phyloP scores from a whole-genome alignment of 768 basidiomycete species.

The Terana coerulea region DNA sequence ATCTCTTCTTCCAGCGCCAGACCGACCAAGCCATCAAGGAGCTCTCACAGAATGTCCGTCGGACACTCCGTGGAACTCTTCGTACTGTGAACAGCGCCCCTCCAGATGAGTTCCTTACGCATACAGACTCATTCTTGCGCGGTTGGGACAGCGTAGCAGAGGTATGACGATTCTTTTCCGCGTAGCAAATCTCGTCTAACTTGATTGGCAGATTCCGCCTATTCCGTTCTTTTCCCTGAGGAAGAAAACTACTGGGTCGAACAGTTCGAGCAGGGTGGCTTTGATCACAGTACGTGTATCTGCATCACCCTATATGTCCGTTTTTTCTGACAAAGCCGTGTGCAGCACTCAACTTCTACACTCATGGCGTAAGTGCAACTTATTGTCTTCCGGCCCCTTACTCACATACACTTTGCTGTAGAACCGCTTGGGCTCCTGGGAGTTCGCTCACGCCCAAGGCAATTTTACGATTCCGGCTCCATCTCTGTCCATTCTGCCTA shows the following conservation, averaged over 20 bases:
- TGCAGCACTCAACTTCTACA: constrained; percentile 65
- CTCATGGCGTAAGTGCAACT: constrained; percentile 37
- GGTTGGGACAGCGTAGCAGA: constrained; percentile 48
- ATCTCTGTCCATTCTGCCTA: constrained; percentile 37
- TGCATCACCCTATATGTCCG: background rate
- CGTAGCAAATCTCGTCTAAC: constrained; percentile 1
- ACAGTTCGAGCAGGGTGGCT: constrained; percentile 54
- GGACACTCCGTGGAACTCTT: constrained; percentile 54
- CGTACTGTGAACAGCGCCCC: constrained; percentile 52
- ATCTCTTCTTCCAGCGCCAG: constrained; percentile 54
- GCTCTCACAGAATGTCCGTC: constrained; percentile 50
- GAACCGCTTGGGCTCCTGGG: constrained; percentile 38
- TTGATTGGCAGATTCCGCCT: constrained; percentile 45
- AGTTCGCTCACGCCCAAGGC: constrained; percentile 34
- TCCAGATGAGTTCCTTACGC: constrained; percentile 51
- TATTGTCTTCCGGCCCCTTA: background rate
- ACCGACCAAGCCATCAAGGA: constrained; percentile 48
- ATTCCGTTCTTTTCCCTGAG: constrained; percentile 55
- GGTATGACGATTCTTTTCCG: constrained; percentile 22
- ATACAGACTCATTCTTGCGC: constrained; percentile 43
- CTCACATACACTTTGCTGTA: constrained; percentile 15
- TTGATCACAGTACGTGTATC: constrained; percentile 53
- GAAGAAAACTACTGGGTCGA: constrained; percentile 74
- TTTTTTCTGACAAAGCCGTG: background rate
- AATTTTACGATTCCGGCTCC: constrained; percentile 43